Conservation (phyloP, 306 rosid genomes). For the Castanea sativa region DNA sequence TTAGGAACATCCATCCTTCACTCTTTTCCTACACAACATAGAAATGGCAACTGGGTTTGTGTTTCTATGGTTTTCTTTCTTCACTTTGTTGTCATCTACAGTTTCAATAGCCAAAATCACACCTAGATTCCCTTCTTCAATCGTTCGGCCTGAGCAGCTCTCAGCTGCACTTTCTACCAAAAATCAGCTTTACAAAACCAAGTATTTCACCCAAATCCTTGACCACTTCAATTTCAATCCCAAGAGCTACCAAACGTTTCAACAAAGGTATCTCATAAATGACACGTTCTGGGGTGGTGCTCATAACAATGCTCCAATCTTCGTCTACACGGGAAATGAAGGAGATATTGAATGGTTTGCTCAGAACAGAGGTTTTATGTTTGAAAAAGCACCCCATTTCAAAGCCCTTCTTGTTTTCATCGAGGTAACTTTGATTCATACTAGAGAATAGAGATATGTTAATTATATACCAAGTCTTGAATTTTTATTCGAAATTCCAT, state of each 20-base stretch:
- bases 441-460: not conserved
- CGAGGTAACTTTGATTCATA: constrained; percentile 47
- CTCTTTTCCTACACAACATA: not conserved
- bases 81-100: constrained; percentile 14
- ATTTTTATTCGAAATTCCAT: too few relatives aligned
- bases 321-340: constrained; percentile 93
- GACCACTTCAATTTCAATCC: constrained; percentile 86
- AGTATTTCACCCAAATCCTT: constrained; percentile 75
- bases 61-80: constrained; percentile 14
- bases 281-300: constrained; percentile 84
- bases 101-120: constrained; percentile 17
- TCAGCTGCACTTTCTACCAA: constrained; percentile 9
- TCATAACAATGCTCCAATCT: constrained; percentile 65
- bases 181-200: constrained; percentile 42
- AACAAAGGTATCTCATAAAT: constrained; percentile 76
- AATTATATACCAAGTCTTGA: too few relatives aligned
- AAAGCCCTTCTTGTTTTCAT: constrained; percentile 79
- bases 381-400: constrained; percentile 66
- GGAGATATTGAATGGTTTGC: constrained; percentile 86
- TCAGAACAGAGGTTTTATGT: constrained; percentile 74
- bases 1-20: too few relatives aligned
- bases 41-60: not conserved
- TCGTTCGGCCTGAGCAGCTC: constrained; percentile 25
- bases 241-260: constrained; percentile 60
- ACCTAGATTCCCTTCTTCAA: constrained; percentile 53